A percentile compares a stretch with the other conserved stretches of the same genome.
phyloP scores from a whole-genome alignment of 257 asterid species.

The Nemophila menziesii region DNA sequence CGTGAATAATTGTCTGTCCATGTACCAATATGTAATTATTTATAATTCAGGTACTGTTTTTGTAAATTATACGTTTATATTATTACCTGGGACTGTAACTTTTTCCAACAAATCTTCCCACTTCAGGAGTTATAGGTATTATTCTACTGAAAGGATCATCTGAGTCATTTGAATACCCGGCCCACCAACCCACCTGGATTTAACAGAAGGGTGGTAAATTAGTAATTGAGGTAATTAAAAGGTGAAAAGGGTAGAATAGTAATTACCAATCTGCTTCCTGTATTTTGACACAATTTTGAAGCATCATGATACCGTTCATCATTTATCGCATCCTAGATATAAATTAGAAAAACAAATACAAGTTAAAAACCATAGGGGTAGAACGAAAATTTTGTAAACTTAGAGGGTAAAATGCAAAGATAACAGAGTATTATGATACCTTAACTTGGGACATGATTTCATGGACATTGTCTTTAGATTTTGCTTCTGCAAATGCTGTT shows the following conservation, averaged over 20 bases:
- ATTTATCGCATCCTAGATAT: slow-evolving; percentile 48
- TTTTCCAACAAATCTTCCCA: slow-evolving; percentile 87
- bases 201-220: not conserved
- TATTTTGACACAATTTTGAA: slow-evolving; percentile 61
- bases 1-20: slow-evolving; percentile 75
- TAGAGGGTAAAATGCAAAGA: slow-evolving; percentile 3
- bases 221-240: too few species aligned
- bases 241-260: slow-evolving; percentile 9
- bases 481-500: slow-evolving; percentile 54
- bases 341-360: slow-evolving; percentile 11
- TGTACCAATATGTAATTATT: too few species aligned
- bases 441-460: slow-evolving; percentile 57
- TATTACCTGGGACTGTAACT: slow-evolving; percentile 93
- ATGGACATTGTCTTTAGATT: slow-evolving; percentile 60
- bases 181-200: slow-evolving; percentile 98
- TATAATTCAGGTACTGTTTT: too few species aligned
- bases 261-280: slow-evolving; percentile 92
- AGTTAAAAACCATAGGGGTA: slow-evolving; percentile 9
- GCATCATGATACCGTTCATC: slow-evolving; percentile 93
- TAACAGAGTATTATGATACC: slow-evolving; percentile 7
- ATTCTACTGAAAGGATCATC: slow-evolving; percentile 91
- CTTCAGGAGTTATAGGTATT: slow-evolving; percentile 69
- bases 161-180: slow-evolving; percentile 77
- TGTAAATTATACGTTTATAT: not conserved
- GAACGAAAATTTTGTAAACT: too few species aligned